Evolutionary conservation across 306 rosid genomes (phyloP), one percentile per base, ranked within the genome.

Genomic region (Pterocarpus macrocarpus): DNA sequence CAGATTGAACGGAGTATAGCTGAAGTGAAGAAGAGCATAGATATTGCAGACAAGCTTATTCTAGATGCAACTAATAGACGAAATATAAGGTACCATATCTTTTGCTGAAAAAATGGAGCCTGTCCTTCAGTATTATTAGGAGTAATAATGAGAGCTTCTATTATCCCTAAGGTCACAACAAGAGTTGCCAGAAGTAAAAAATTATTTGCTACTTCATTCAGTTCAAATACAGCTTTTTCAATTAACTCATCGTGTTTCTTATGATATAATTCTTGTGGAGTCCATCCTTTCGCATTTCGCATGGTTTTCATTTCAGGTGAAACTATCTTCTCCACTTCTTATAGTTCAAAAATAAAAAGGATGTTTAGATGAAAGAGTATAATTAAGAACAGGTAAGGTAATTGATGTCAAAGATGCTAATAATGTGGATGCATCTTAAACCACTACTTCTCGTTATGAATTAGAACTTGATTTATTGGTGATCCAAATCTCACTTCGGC

Each of bases 181-280:
- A 73, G 55, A 2, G 78, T 73, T 58, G 56, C 78, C n/a, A 73
- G 56, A 38, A 73, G 12, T 11, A 73, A 14, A 73, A 64, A 35
- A 57, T 9, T 47, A 57, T 58, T 57, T 33, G 67, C 22, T 3
- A 56, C 39, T 34, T 7, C 57, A 4, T 73, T 57, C 34, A 73
- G 47, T 22, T 12, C 15, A 5, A 9, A 11, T 57, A 3, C 28
- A 0, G 67, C 78, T 9, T 2, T 12, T 39, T 52, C 10, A 13
- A 6, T 49, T 41, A 73, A 22, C 2, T 1, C 2, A 6, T 2
- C 1, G 34, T 73, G 78, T 28, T 1, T 6, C 10, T 1, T 2
- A 10, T 6, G 4, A 61, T 35, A 72, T 3, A 59, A 39, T 13
- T 75, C 69, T 30, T 12, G 4, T 0, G 64, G 77, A 30, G 65